These are phyloP conservation scores for Quercus alba DNA, from an alignment of 306 rosid genomes.

Conservation along the genomic window DNA sequence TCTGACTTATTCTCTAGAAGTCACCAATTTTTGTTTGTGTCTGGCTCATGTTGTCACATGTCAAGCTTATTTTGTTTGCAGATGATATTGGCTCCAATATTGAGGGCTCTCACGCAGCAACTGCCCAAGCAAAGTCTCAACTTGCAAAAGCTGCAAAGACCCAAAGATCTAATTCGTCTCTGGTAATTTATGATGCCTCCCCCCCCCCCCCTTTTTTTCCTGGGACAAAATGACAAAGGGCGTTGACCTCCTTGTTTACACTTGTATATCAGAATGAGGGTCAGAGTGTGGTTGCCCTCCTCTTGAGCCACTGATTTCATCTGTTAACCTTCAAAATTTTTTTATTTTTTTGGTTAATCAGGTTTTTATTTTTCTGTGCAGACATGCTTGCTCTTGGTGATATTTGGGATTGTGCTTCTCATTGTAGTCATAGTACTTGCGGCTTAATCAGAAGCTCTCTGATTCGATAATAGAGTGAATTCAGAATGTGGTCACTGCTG, in stretches of 20 bases:
- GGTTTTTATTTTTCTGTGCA: conserved; percentile 18
- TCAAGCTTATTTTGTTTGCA: conserved; percentile 28
- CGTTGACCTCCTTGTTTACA: not conserved
- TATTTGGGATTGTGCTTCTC: conserved; percentile 88
- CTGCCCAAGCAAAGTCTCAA: conserved; percentile 68
- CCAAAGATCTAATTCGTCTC: conserved; percentile 87
- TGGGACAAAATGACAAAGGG: not conserved
- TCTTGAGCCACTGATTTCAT: not conserved
- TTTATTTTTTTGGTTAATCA: not conserved
- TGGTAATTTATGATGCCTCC: conserved; percentile 43
- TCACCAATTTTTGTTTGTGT: not conserved
- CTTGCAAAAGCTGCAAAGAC: conserved; percentile 82
- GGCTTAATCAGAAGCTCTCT: conserved; percentile 45
- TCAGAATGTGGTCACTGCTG: conserved; percentile 12
- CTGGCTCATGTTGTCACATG: conserved; percentile 25
- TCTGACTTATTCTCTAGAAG: not conserved
- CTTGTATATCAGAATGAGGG: too few species aligned
- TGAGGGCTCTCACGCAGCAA: conserved; percentile 76
- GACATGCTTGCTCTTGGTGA: conserved; percentile 94
- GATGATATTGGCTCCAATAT: conserved; percentile 87
- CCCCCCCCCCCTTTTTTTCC: not conserved
- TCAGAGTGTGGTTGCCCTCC: too few species aligned
- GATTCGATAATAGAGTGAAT: conserved; percentile 20
- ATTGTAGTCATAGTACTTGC: conserved; percentile 80
- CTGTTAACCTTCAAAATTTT: not conserved